phyloP scores from a whole-genome alignment of 2,329 filamentous ascomycete species.

The Monosporascus sp. region DNA sequence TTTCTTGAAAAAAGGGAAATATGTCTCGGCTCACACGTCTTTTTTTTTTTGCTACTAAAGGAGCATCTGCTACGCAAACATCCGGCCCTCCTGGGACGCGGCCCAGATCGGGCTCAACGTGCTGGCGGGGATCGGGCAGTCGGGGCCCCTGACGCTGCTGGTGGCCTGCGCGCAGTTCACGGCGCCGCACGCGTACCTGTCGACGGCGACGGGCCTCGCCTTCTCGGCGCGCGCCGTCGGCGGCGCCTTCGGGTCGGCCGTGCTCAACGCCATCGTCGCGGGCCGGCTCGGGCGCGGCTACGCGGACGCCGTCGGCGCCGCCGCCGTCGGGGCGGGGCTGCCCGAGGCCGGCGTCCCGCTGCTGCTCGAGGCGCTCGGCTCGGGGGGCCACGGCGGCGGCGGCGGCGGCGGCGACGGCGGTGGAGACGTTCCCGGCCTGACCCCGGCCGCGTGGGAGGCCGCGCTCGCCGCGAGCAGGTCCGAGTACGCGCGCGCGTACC shows the following conservation, averaged over 20 bases:
- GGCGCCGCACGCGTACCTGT: conserved; percentile 45
- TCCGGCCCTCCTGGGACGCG: conserved; percentile 36
- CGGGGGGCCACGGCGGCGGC: too few relatives aligned
- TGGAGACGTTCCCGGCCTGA: conserved; percentile 29
- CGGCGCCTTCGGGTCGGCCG: conserved; percentile 47
- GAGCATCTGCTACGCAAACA: conserved; percentile 39
- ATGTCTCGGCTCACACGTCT: too few relatives aligned
- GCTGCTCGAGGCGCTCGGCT: conserved; percentile 33
- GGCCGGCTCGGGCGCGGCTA: conserved; percentile 36
- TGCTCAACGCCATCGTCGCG: conserved; percentile 46
- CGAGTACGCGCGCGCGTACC: conserved; percentile 42
- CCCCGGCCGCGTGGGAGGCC: conserved; percentile 29
- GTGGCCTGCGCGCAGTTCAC: conserved; percentile 47
- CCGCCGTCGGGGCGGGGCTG: conserved; percentile 38
- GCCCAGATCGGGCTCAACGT: conserved; percentile 44
- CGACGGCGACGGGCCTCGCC: conserved; percentile 46
- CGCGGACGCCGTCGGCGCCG: conserved; percentile 31
- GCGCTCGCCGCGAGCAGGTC: conserved; percentile 34
- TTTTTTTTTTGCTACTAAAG: conserved; percentile 15
- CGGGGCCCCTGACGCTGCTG: conserved; percentile 43
- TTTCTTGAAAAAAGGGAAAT: too few relatives aligned
- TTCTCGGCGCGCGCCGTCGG: conserved; percentile 49
- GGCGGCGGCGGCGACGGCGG: conserved; percentile 16
- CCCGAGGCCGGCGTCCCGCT: conserved; percentile 29
- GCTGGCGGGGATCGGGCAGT: conserved; percentile 42